phyloP scores from a whole-genome alignment of 116 monocot genomes.

The Trichopus zeylanicus region DNA sequence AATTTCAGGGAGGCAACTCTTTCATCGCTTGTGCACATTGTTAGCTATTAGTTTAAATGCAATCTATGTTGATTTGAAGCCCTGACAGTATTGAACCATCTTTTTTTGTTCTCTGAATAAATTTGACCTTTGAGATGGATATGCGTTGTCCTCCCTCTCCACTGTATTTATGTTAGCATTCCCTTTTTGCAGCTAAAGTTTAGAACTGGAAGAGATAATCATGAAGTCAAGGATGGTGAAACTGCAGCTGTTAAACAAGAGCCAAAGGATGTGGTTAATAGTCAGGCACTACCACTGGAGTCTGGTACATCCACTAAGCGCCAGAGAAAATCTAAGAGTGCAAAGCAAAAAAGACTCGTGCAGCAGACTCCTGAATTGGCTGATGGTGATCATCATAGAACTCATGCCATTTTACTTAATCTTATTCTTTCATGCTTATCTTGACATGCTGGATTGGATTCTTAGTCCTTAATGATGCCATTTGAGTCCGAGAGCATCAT shows the following conservation, averaged over 20 bases:
- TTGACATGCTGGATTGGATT: too few relatives aligned
- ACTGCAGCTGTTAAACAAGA: conserved; percentile 13
- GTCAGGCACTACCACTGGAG: conserved; percentile 16
- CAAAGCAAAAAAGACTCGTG: conserved; percentile 36
- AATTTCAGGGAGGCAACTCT: too few relatives aligned
- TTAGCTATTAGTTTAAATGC: too few relatives aligned
- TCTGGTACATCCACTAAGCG: conserved; percentile 24
- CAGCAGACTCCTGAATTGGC: conserved; percentile 22
- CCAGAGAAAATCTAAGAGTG: conserved; percentile 37
- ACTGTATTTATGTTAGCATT: not conserved
- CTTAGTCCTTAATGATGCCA: too few relatives aligned
- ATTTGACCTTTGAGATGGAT: too few relatives aligned
- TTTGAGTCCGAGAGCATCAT: too few relatives aligned
- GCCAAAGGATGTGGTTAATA: conserved; percentile 26
- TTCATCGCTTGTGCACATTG: too few relatives aligned
- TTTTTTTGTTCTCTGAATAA: too few relatives aligned
- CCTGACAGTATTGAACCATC: too few relatives aligned
- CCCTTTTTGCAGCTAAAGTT: conserved; percentile 33
- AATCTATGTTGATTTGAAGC: too few relatives aligned
- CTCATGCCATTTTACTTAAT: not conserved
- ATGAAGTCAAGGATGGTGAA: conserved; percentile 11
- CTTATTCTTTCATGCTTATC: too few relatives aligned
- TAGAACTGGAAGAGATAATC: conserved; percentile 19
- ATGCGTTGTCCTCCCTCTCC: too few relatives aligned
- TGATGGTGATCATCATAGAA: conserved; percentile 37